phyloP scores from a whole-genome alignment of 2,329 filamentous ascomycete species.

The Xylariaceae sp. region DNA sequence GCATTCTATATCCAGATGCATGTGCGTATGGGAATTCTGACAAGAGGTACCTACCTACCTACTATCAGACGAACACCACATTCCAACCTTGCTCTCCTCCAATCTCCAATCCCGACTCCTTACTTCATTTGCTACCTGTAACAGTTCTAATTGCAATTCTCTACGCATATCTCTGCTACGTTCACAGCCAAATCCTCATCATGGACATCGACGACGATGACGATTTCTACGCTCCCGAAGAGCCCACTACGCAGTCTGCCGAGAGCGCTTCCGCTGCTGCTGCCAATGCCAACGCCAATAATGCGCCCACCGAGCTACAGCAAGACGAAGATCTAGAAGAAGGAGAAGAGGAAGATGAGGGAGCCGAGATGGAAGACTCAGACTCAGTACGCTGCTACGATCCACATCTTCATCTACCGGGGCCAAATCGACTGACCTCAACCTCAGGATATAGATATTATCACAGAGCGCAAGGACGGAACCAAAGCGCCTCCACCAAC shows the following conservation, averaged over 20 bases:
- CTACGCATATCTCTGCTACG: too few species aligned
- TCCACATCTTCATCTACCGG: neutral
- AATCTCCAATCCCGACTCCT: too few species aligned
- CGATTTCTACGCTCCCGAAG: conserved; percentile 70
- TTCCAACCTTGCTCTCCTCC: too few species aligned
- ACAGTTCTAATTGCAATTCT: too few species aligned
- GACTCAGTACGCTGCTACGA: conserved; percentile 53
- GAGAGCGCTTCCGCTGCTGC: conserved; percentile 8
- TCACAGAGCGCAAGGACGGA: conserved; percentile 71
- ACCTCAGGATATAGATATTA: conserved; percentile 70
- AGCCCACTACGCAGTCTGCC: conserved; percentile 47
- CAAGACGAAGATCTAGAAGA: conserved; percentile 65
- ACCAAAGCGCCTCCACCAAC: conserved; percentile 64
- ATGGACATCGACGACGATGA: conserved; percentile 75
- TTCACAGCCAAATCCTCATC: too few species aligned
- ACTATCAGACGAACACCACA: too few species aligned
- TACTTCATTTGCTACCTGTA: too few species aligned
- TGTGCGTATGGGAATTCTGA: too few species aligned
- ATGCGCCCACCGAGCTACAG: conserved; percentile 36
- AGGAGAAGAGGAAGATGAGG: conserved; percentile 69
- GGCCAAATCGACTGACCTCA: conserved; percentile 36
- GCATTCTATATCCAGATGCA: too few species aligned
- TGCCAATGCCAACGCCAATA: conserved; percentile 6
- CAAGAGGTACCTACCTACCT: too few species aligned
- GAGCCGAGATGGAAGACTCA: conserved; percentile 66